These are phyloP conservation scores for Dryas octopetala DNA, from an alignment of 306 rosid species.

Conservation along the genomic window DNA sequence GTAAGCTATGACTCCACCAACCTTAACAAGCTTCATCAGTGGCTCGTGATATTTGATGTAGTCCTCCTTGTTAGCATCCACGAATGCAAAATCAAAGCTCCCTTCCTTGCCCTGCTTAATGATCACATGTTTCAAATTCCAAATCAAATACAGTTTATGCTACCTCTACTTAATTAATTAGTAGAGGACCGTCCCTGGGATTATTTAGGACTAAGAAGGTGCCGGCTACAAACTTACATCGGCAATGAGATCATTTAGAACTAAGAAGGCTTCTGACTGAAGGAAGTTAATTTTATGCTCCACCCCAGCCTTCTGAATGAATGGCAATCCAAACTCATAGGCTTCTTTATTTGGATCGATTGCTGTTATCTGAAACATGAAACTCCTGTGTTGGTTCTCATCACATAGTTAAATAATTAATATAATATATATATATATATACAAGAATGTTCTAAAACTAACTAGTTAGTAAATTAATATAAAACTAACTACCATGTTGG, in stretches of 20 bases:
- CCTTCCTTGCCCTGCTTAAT: constrained; percentile 37
- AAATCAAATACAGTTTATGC: not conserved
- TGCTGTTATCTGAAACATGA: constrained; percentile 36
- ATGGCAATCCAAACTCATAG: constrained; percentile 51
- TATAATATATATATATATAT: no score
- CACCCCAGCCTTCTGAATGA: constrained; percentile 53
- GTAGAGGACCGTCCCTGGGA: no score
- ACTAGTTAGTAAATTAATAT: no score
- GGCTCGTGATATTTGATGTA: constrained; percentile 48
- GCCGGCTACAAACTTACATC: constrained; percentile 30
- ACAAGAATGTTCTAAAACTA: no score
- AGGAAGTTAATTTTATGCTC: constrained; percentile 54
- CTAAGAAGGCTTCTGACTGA: constrained; percentile 36
- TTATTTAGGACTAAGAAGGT: no score
- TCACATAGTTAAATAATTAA: no score
- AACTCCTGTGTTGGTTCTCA: not conserved
- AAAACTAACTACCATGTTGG: no score
- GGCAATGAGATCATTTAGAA: constrained; percentile 37
- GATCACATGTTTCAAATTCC: not conserved
- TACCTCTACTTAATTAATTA: no score
- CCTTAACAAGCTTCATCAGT: constrained; percentile 46
- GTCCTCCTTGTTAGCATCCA: constrained; percentile 47
- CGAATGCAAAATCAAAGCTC: constrained; percentile 56
- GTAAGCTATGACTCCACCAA: constrained; percentile 58
- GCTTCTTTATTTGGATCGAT: constrained; percentile 42